Evolutionary conservation across 2,329 filamentous ascomycete genomes (phyloP).

Genomic region (Diaporthe vexans): DNA sequence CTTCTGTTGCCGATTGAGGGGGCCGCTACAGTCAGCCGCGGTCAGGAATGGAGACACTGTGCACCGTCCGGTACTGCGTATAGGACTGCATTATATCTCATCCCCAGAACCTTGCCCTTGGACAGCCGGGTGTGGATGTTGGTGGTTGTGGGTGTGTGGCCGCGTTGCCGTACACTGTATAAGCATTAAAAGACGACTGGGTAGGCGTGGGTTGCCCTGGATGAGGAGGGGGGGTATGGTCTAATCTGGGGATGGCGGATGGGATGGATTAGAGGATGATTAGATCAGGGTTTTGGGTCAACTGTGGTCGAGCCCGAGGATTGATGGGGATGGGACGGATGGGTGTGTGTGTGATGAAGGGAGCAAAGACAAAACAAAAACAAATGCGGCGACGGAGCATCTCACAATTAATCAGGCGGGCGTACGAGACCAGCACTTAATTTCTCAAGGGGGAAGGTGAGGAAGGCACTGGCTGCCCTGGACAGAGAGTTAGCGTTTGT

Average conservation of each 20-base stretch:
- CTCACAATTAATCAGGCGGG: slow-evolving; percentile 15
- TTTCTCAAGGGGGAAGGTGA: slow-evolving; percentile 18
- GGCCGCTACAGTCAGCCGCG: background rate
- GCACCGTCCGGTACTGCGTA: background rate
- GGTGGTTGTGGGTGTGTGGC: slow-evolving; percentile 12
- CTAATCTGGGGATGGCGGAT: slow-evolving; percentile 3
- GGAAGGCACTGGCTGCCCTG: slow-evolving; percentile 1
- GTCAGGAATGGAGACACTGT: background rate
- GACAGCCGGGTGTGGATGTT: background rate
- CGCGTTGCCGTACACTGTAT: background rate
- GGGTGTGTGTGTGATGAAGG: background rate
- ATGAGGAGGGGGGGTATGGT: background rate
- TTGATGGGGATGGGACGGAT: slow-evolving; percentile 21
- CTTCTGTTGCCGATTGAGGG: slow-evolving; percentile 14
- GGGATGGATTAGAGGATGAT: slow-evolving; percentile 4
- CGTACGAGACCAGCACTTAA: slow-evolving; percentile 8
- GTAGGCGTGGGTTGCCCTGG: background rate
- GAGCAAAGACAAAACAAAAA: background rate
- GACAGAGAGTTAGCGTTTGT: too few species aligned
- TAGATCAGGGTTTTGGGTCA: slow-evolving; percentile 33
- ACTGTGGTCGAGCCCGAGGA: slow-evolving; percentile 5
- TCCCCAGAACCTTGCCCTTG: slow-evolving; percentile 18
- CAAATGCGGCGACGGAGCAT: slow-evolving; percentile 13
- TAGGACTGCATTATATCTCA: background rate
- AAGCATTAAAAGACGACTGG: slow-evolving; percentile 7